These are phyloP conservation scores for Coemansia sp. DNA, from an alignment of 192 early-diverging fungal genomes.

Conservation along the genomic window DNA sequence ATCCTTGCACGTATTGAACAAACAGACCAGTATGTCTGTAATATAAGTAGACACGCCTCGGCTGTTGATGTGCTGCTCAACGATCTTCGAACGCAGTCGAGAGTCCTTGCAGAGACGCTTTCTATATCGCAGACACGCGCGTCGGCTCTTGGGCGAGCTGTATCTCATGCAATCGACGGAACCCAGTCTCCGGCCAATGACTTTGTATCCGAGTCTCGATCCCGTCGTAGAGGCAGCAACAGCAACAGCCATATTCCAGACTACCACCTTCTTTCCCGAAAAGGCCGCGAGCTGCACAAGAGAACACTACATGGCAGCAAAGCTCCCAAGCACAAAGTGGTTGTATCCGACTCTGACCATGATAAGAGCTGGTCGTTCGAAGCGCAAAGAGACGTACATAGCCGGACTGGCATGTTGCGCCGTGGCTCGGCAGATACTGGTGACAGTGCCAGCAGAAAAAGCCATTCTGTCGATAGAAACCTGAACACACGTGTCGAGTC, in stretches of 20 bases:
- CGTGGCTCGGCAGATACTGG: too few species aligned
- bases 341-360: too few species aligned
- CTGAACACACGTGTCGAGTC: too few species aligned
- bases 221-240: too few species aligned
- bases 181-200: background rate
- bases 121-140: conserved; percentile 23
- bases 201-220: background rate
- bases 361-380: too few species aligned
- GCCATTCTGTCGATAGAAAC: too few species aligned
- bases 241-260: background rate
- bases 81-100: conserved; percentile 28
- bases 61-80: conserved; percentile 13
- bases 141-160: conserved; percentile 7
- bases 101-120: conserved; percentile 13
- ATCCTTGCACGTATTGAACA: conserved; percentile 32
- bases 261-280: background rate
- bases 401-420: too few species aligned
- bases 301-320: background rate
- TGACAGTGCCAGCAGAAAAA: too few species aligned
- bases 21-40: conserved; percentile 19
- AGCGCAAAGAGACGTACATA: too few species aligned
- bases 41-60: conserved; percentile 17
- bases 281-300: background rate
- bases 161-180: conserved; percentile 5
- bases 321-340: background rate